Conservation (phyloP, 495 filamentous ascomycete species). For the Penicillium simplicissimum region DNA sequence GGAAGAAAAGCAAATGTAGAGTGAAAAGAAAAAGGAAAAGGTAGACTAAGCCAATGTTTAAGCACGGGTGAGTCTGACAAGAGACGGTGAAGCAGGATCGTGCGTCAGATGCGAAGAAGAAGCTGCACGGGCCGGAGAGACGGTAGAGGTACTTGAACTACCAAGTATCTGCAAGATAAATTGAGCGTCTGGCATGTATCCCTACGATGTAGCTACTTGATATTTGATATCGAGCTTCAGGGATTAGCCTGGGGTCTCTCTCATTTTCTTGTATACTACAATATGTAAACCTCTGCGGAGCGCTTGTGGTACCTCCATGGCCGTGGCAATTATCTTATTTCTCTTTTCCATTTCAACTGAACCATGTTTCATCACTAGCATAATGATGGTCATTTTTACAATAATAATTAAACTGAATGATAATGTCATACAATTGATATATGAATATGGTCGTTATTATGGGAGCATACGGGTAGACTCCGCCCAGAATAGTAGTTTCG, state of each 20-base stretch:
- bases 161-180: neutral
- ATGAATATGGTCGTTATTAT: neutral
- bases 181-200: neutral
- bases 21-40: too few relatives aligned
- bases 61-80: slow-evolving; percentile 6
- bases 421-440: neutral
- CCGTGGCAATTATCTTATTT: neutral
- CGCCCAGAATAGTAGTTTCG: slow-evolving; percentile 1
- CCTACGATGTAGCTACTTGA: neutral
- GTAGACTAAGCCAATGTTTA: neutral
- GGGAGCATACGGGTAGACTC: neutral
- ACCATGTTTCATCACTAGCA: neutral
- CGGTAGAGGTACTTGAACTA: neutral
- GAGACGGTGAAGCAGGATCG: slow-evolving; percentile 17
- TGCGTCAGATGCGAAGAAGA: slow-evolving; percentile 1
- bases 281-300: neutral
- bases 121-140: neutral
- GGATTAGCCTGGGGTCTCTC: neutral
- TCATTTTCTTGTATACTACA: neutral
- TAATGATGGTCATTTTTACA: neutral
- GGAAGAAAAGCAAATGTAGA: neutral
- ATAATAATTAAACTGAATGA: neutral
- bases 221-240: neutral
- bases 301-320: neutral
- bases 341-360: neutral